Evolutionary conservation across 208 protist species (phyloP).

Genomic region (Leishmania lainsoni): DNA sequence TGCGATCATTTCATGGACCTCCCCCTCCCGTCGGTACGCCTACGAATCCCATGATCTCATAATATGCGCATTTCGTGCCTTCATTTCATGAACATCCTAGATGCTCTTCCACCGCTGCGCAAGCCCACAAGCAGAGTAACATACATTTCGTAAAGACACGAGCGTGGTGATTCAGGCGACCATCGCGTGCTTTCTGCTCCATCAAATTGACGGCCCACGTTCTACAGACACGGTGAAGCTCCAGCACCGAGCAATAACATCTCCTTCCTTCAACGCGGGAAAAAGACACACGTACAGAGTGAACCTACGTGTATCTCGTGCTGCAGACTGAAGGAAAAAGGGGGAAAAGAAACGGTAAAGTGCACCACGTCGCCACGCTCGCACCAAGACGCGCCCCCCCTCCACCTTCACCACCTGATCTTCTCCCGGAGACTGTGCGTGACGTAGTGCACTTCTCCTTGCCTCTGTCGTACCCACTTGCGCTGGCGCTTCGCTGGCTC

Average conservation of each 20-base stretch:
- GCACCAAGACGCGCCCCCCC: not conserved
- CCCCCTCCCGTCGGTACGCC: not conserved
- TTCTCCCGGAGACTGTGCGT: not conserved
- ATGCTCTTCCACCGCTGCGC: not conserved
- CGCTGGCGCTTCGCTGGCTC: not conserved
- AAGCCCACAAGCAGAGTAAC: not conserved
- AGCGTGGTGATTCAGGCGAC: not conserved
- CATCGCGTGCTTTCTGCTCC: not conserved
- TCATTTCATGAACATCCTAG: not conserved
- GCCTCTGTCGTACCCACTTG: not conserved
- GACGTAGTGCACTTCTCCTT: not conserved
- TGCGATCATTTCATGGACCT: not conserved
- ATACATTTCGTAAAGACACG: not conserved
- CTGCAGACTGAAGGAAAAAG: not conserved
- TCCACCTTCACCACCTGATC: not conserved
- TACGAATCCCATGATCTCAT: no score
- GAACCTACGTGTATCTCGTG: not conserved
- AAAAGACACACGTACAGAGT: not conserved
- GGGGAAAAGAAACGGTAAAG: not conserved
- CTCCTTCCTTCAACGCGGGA: not conserved
- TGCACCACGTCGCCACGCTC: not conserved
- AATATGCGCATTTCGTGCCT: not conserved
- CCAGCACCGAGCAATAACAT: not conserved
- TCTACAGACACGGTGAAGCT: not conserved
- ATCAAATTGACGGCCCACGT: not conserved